A percentile compares a stretch with the other conserved stretches of the same genome.
Conservation (phyloP, 192 early-diverging fungal species). For the Spinellus fusiger region DNA sequence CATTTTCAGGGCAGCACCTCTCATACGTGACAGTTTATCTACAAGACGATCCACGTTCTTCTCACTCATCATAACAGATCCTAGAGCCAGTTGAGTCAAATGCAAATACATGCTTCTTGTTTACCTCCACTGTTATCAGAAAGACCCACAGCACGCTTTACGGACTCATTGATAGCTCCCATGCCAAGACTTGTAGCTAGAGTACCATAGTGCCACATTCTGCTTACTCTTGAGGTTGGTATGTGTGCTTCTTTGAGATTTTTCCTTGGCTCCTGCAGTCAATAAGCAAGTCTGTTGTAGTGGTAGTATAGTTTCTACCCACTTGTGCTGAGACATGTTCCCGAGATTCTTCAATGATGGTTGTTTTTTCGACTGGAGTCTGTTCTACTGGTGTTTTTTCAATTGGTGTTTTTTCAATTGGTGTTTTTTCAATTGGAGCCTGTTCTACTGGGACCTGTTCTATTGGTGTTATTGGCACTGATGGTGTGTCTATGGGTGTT, state of each 20-base stretch:
- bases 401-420: neutral
- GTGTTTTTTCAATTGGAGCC: neutral
- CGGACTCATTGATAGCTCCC: conserved; percentile 63
- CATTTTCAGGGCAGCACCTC: conserved; percentile 94
- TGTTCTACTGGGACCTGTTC: neutral
- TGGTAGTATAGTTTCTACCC: too few species aligned
- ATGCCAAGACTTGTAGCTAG: conserved; percentile 66
- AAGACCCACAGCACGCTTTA: conserved; percentile 54
- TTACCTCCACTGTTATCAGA: conserved; percentile 19
- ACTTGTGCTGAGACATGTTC: too few species aligned
- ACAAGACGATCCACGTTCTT: conserved; percentile 86
- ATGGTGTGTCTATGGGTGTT: neutral
- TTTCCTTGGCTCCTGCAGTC: neutral
- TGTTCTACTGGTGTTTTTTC: neutral
- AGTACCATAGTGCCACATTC: conserved; percentile 81
- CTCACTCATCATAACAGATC: conserved; percentile 60
- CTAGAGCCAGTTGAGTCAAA: conserved; percentile 28
- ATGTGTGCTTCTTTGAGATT: conserved; percentile 49
- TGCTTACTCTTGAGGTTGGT: conserved; percentile 68
- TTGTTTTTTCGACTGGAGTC: neutral
- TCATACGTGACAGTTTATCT: conserved; percentile 80
- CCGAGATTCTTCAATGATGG: neutral
- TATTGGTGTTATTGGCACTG: neutral
- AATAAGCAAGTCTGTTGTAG: neutral
- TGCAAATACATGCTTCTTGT: neutral